Evolutionary conservation across 805 yeast genomes (phyloP).

Genomic region (Saccharomycopsis sp.): DNA sequence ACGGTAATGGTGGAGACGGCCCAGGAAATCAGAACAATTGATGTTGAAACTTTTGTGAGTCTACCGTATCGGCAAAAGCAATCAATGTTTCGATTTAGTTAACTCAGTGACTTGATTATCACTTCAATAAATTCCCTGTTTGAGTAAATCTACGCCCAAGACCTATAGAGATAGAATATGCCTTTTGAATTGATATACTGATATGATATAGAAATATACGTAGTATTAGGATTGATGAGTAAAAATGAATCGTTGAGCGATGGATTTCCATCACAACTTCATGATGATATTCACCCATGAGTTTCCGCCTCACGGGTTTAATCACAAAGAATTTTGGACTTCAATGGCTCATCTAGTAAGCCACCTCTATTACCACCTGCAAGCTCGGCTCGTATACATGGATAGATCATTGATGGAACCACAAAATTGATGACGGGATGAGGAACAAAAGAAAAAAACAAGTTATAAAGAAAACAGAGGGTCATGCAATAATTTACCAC

Average conservation of each 20-base stretch:
- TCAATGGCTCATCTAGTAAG: not conserved
- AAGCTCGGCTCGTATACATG: not conserved
- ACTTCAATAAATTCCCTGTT: too few relatives aligned
- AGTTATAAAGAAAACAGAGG: not conserved
- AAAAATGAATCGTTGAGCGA: not conserved
- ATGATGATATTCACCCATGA: too few relatives aligned
- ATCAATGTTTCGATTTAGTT: too few relatives aligned
- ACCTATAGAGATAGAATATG: not conserved
- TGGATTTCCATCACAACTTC: not conserved
- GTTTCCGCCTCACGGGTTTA: too few relatives aligned
- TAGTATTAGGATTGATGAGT: not conserved
- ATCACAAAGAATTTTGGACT: too few relatives aligned
- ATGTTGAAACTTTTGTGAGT: too few relatives aligned
- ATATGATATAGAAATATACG: not conserved
- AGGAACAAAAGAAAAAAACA: not conserved
- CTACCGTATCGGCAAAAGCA: too few relatives aligned
- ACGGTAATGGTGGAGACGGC: not conserved
- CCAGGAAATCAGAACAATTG: not conserved
- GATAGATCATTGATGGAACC: not conserved
- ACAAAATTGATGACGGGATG: not conserved
- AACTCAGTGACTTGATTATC: too few relatives aligned
- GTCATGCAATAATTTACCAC: slow-evolving; percentile 21
- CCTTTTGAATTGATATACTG: not conserved
- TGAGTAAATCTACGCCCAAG: too few relatives aligned
- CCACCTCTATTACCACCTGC: too few relatives aligned